Evolutionary conservation across 331 rosid species (phyloP).

Genomic region (Phaseolus coccineus): DNA sequence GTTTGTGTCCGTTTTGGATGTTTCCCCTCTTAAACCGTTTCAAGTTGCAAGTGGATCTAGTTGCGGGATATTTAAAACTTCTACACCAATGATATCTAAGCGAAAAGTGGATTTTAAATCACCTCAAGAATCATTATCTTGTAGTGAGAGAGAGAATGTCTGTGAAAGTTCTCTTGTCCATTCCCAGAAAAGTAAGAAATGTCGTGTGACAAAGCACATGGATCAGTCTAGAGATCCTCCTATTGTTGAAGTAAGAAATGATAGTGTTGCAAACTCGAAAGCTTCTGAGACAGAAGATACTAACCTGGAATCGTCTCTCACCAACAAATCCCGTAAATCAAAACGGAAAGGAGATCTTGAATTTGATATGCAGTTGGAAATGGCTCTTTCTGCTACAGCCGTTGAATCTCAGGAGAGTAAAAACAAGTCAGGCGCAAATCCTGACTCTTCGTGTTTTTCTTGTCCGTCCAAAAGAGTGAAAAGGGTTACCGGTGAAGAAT

Average conservation of each 20-base stretch:
- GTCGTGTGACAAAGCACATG: slow-evolving; percentile 40
- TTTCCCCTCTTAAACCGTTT: slow-evolving; percentile 86
- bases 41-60: slow-evolving; percentile 61
- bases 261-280: slow-evolving; percentile 43
- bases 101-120: slow-evolving; percentile 51
- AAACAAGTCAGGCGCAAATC: slow-evolving; percentile 46
- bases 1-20: slow-evolving; percentile 91
- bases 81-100: slow-evolving; percentile 86
- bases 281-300: slow-evolving; percentile 50
- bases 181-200: slow-evolving; percentile 51
- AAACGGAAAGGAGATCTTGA: slow-evolving; percentile 94
- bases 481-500: slow-evolving; percentile 58
- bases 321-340: slow-evolving; percentile 49
- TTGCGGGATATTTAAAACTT: slow-evolving; percentile 62
- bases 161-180: slow-evolving; percentile 55
- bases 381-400: slow-evolving; percentile 84
- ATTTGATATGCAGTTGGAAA: slow-evolving; percentile 89
- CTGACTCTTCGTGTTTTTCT: slow-evolving; percentile 44
- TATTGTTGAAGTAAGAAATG: slow-evolving; percentile 44
- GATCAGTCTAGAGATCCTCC: slow-evolving; percentile 45
- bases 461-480: slow-evolving; percentile 61
- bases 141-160: slow-evolving; percentile 50
- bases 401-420: slow-evolving; percentile 49
- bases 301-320: slow-evolving; percentile 40
- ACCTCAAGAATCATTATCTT: slow-evolving; percentile 48